Evolutionary conservation across 1,284 basidiomycete species (phyloP).

Genomic region (Grifola frondosa): DNA sequence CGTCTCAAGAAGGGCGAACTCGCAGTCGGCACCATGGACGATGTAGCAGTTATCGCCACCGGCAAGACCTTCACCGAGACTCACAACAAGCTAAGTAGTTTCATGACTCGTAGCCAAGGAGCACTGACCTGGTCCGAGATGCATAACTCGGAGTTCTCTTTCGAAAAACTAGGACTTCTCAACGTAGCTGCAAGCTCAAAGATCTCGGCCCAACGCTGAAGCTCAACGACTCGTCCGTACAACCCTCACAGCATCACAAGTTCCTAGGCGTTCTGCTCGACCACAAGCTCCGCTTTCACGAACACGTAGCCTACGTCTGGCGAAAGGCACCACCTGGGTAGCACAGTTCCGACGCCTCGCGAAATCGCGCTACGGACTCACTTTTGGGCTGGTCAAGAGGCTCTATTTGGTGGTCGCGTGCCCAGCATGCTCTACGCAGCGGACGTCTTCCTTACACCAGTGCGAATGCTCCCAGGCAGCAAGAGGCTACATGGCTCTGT

Average conservation of each 20-base stretch:
- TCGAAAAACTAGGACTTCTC: conserved; percentile 27
- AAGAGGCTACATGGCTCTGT: conserved; percentile 14
- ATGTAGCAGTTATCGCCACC: conserved; percentile 12
- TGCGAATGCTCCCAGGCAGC: conserved; percentile 9
- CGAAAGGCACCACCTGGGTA: conserved; percentile 29
- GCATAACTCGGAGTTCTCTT: conserved; percentile 23
- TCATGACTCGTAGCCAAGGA: conserved; percentile 19
- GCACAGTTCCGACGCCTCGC: conserved; percentile 25
- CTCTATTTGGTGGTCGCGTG: conserved; percentile 31
- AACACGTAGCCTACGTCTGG: conserved; percentile 29
- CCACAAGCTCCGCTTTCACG: conserved; percentile 31
- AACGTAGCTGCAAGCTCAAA: conserved; percentile 10
- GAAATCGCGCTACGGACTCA: conserved; percentile 1
- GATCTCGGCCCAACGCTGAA: conserved; percentile 11
- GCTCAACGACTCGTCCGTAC: conserved; percentile 10
- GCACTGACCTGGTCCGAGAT: conserved; percentile 20
- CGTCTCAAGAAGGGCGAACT: conserved; percentile 13
- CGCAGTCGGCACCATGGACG: conserved; percentile 31
- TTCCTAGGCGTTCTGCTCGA: conserved; percentile 39
- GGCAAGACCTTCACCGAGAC: neutral
- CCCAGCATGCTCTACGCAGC: conserved; percentile 37
- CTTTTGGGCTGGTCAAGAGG: neutral
- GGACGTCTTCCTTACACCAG: conserved; percentile 34
- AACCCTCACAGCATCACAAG: conserved; percentile 20
- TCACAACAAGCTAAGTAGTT: conserved; percentile 9